Base-by-base conservation (phyloP, 2,329 filamentous ascomycete species). In the Reticulascus tulasneorum region DNA sequence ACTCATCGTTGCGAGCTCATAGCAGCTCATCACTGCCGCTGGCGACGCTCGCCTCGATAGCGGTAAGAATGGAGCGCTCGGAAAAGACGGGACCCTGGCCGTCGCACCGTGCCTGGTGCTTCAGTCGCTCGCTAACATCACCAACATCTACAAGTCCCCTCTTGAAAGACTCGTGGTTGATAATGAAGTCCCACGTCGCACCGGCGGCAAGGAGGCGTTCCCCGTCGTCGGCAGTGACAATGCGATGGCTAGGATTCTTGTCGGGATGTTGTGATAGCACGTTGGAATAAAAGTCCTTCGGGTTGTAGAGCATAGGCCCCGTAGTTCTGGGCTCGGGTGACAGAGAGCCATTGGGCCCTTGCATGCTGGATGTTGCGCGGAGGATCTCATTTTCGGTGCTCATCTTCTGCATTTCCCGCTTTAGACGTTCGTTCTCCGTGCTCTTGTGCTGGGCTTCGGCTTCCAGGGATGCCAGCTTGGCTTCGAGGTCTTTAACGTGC, bases 351-450 rank as follows among this genome's bases (percentile, higher is more conserved):
- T 46, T 51, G 44, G 48, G 44, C 42, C 45, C 44, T 51, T 56
- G 44, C 47, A 67, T 52, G 18, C 55, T 67, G 7, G 82, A 81
- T 2, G 88, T 94, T 6, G 88, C 88, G 29, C 88, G 84, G 23
- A 97, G 69, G 35, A 96, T 90, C 62, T 96, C 86, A 58, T 96
- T 96, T 58, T 97, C 90, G 8, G 88, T 95, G 42, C 80, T 82
- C 35, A 86, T 79, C 54, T 86, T 85, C 47, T 93, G 86, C 19
- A 96, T 71, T 52, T 94, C 84, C 15, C 84, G 79, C 62, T 87
- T 91, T 19, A 97, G 69, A 22, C 84, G 81, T 59, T 94, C 86
- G 55, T 96, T 96, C 59, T 96, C 90, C 28, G 82, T 78, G 25
- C 82, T 76, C 1, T 93, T 75, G 22, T 77, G 74, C 37, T 81